phyloP scores from a whole-genome alignment of 768 basidiomycete species.

The Tephrocybe sp. region DNA sequence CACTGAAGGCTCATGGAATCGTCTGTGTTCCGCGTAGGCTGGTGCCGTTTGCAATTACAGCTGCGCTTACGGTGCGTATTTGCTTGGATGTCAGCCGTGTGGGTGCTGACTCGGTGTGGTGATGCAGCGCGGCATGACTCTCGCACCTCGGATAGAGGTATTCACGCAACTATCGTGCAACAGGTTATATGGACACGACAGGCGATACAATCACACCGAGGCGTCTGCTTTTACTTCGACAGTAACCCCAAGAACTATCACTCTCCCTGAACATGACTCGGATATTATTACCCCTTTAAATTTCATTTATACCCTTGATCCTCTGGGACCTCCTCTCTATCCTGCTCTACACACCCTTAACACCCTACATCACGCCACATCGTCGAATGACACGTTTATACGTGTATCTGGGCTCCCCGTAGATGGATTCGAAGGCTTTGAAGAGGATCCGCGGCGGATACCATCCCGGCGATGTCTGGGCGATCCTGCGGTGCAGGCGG shows the following conservation, averaged over 20 bases:
- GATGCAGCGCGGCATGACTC: slow-evolving; percentile 79
- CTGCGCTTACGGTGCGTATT: slow-evolving; percentile 61
- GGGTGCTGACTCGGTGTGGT: slow-evolving; percentile 11
- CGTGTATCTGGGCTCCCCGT: neutral
- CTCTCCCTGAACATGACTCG: slow-evolving; percentile 4
- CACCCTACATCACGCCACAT: neutral
- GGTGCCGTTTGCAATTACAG: slow-evolving; percentile 70
- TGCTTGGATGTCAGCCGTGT: neutral
- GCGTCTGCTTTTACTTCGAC: slow-evolving; percentile 10
- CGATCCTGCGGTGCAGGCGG: slow-evolving; percentile 64
- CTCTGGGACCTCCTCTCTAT: slow-evolving; percentile 30
- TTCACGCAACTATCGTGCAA: slow-evolving; percentile 79
- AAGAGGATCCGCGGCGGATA: slow-evolving; percentile 36
- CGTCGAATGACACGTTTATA: slow-evolving; percentile 9
- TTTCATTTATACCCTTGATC: slow-evolving; percentile 30
- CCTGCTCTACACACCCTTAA: too few species aligned
- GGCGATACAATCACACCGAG: slow-evolving; percentile 39
- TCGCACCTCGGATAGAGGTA: slow-evolving; percentile 78
- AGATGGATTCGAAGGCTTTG: slow-evolving; percentile 26
- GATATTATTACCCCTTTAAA: slow-evolving; percentile 21
- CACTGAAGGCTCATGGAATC: too few species aligned
- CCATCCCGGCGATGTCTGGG: slow-evolving; percentile 36
- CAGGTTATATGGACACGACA: slow-evolving; percentile 41
- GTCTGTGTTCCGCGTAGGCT: too few species aligned
- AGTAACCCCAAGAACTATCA: slow-evolving; percentile 5